These are phyloP conservation scores for Pichia deserticola DNA, from an alignment of 805 yeast genomes.

Conservation along the genomic window DNA sequence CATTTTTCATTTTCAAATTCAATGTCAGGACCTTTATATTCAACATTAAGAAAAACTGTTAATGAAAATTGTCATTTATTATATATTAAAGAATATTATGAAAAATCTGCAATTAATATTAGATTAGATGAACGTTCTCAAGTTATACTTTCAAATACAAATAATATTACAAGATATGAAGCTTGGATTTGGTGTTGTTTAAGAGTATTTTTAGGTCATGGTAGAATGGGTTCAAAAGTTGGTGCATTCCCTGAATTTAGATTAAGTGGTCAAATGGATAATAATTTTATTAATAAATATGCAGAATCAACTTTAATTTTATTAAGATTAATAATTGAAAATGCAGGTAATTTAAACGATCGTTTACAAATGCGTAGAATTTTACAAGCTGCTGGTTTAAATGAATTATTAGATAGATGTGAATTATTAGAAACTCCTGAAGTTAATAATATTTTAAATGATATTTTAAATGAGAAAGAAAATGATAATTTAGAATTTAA, in stretches of 20 bases:
- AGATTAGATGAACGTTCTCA: slow-evolving; percentile 23
- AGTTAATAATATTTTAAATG: slow-evolving; percentile 36
- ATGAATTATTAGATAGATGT: slow-evolving; percentile 30
- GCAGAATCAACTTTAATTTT: slow-evolving; percentile 44
- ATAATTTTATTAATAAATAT: slow-evolving; percentile 51
- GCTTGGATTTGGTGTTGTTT: slow-evolving; percentile 29
- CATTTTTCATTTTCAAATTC: slow-evolving; percentile 38
- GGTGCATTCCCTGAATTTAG: slow-evolving; percentile 85
- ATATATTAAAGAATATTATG: slow-evolving; percentile 23
- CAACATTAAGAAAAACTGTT: slow-evolving; percentile 22
- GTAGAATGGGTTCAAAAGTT: slow-evolving; percentile 82
- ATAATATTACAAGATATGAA: slow-evolving; percentile 25
- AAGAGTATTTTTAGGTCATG: slow-evolving; percentile 51
- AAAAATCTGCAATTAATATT: slow-evolving; percentile 11
- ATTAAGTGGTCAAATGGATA: slow-evolving; percentile 45
- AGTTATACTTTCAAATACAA: slow-evolving; percentile 18
- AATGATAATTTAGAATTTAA: slow-evolving; percentile 36
- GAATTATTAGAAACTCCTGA: slow-evolving; percentile 35
- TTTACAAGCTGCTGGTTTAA: slow-evolving; percentile 35
- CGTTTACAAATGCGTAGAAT: slow-evolving; percentile 43
- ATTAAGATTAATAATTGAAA: slow-evolving; percentile 41
- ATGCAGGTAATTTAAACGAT: slow-evolving; percentile 29
- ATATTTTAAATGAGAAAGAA: slow-evolving; percentile 33
- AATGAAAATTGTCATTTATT: slow-evolving; percentile 30
- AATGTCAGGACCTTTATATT: slow-evolving; percentile 15